Conservation (phyloP, 1,139 yeast genomes). For the Taphrina flavorubra region DNA sequence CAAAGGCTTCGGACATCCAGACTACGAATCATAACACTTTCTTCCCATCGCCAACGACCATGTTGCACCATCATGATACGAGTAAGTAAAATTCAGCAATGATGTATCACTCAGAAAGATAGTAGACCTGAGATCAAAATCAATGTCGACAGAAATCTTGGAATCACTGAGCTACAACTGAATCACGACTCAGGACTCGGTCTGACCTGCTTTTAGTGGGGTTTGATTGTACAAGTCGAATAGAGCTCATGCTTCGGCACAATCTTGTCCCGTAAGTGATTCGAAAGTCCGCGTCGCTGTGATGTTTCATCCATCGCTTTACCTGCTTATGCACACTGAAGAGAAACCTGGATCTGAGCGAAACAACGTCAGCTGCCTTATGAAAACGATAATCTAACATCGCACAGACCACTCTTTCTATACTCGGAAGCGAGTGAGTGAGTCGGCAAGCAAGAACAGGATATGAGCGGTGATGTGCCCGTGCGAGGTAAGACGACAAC, state of each 20-base stretch:
- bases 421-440: too few relatives aligned
- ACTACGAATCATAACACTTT: too few relatives aligned
- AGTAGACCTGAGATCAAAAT: conserved; percentile 24
- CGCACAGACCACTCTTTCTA: too few relatives aligned
- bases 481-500: neutral
- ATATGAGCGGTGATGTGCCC: neutral
- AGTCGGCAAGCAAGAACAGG: too few relatives aligned
- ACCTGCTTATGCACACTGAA: conserved; percentile 29
- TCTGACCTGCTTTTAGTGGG: too few relatives aligned
- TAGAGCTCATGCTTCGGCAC: too few relatives aligned
- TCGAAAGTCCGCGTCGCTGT: conserved; percentile 9
- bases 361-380: neutral
- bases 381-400: too few relatives aligned
- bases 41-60: too few relatives aligned
- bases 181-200: too few relatives aligned
- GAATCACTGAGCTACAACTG: conserved; percentile 27
- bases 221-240: too few relatives aligned
- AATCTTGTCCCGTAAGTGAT: neutral
- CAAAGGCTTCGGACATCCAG: neutral
- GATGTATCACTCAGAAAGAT: conserved; percentile 24
- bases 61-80: neutral
- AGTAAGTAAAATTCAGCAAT: conserved; percentile 11
- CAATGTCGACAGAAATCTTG: conserved; percentile 24
- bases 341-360: conserved; percentile 29
- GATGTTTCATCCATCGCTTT: conserved; percentile 37